Percentiles rank a stretch among this genome's conserved stretches.
phyloP scores from a whole-genome alignment of 2,329 filamentous ascomycete genomes.

The Cytospora piceicola region DNA sequence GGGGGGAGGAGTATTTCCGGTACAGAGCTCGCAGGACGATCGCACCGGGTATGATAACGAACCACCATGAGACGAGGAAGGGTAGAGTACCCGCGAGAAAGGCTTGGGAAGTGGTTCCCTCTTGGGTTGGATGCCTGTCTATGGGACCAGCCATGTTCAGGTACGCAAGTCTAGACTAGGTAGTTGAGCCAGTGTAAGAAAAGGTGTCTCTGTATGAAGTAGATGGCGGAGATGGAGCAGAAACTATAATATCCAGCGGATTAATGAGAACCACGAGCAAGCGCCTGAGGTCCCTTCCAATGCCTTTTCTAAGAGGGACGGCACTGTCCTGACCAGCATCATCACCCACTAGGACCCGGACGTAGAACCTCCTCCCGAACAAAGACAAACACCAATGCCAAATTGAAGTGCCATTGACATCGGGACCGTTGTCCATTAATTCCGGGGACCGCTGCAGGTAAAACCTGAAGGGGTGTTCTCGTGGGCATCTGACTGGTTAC shows the following conservation, averaged over 20 bases:
- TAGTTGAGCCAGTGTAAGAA: conserved; percentile 17
- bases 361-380: conserved; percentile 2
- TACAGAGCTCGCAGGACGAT: conserved; percentile 38
- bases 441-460: conserved; percentile 9
- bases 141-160: conserved; percentile 35
- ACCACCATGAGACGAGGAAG: conserved; percentile 38
- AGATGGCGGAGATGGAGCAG: neutral
- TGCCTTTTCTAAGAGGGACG: neutral
- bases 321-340: neutral
- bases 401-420: conserved; percentile 11
- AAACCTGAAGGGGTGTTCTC: conserved; percentile 11
- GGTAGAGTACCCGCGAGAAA: conserved; percentile 32
- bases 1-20: conserved; percentile 41
- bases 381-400: conserved; percentile 20
- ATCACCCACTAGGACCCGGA: neutral
- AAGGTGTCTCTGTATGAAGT: neutral
- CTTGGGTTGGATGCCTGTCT: conserved; percentile 35
- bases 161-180: neutral
- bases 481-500: conserved; percentile 1
- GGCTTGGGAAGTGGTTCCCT: conserved; percentile 33
- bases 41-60: conserved; percentile 35
- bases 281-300: neutral
- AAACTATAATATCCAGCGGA: neutral
- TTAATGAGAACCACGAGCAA: neutral
- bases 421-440: conserved; percentile 15